A percentile compares a stretch with the other conserved stretches of the same genome.
Conservation (phyloP, 129 eudicot species). For the Calendula officinalis region DNA sequence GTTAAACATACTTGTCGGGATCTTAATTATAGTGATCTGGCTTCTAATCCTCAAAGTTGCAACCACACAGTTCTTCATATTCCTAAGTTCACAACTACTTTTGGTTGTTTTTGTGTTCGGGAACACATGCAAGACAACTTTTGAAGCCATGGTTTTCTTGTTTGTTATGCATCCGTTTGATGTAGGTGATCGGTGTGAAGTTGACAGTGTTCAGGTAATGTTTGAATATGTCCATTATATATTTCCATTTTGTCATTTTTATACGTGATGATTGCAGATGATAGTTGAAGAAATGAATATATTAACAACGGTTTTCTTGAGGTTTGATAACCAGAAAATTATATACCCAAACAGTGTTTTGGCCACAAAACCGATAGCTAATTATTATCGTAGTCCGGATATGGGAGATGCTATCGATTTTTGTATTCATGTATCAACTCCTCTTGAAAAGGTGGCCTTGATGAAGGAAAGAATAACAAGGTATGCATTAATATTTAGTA, state of each 20-base stretch:
- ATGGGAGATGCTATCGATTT: slow-evolving; percentile 83
- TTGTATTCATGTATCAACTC: slow-evolving; percentile 65
- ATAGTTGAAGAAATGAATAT: slow-evolving; percentile 90
- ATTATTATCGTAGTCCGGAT: slow-evolving; percentile 81
- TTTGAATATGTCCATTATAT: not conserved
- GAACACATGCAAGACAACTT: slow-evolving; percentile 80
- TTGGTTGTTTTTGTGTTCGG: slow-evolving; percentile 74
- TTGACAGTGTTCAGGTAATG: slow-evolving; percentile 71
- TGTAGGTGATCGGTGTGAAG: slow-evolving; percentile 82
- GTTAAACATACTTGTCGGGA: slow-evolving; percentile 50
- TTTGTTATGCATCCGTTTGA: slow-evolving; percentile 86
- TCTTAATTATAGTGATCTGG: slow-evolving; percentile 59
- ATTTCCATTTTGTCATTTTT: not conserved
- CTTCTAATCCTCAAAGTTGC: slow-evolving; percentile 79
- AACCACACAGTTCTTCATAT: slow-evolving; percentile 60
- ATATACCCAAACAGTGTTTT: slow-evolving; percentile 71
- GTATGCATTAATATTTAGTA: slow-evolving; percentile 25
- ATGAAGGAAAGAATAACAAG: slow-evolving; percentile 73
- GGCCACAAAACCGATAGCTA: slow-evolving; percentile 67
- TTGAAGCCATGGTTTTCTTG: slow-evolving; percentile 82
- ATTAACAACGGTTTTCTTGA: slow-evolving; percentile 68
- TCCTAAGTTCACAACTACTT: slow-evolving; percentile 68
- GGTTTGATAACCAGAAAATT: slow-evolving; percentile 71
- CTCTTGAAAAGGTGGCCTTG: slow-evolving; percentile 53
- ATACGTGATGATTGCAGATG: slow-evolving; percentile 44